Evolutionary conservation across 2,329 filamentous ascomycete genomes (phyloP), one percentile per base, ranked within the genome.

Genomic region (Diplodia sapinea): DNA sequence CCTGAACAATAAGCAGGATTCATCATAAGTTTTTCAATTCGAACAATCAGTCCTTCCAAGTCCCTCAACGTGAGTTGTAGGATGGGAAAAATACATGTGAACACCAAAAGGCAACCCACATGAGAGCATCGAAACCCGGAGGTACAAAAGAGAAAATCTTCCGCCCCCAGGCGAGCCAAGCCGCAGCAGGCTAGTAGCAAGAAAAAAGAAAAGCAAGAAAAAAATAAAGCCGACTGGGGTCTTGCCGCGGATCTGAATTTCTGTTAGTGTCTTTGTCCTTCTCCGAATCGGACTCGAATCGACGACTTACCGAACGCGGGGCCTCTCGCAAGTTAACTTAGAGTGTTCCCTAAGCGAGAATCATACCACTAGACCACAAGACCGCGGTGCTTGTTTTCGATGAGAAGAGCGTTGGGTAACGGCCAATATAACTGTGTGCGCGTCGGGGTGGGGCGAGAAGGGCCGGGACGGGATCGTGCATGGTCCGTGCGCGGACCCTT

Each of bases 321-420:
- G n/a, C n/a, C n/a, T n/a, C n/a, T n/a, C n/a, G n/a, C 20, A 47
- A n/a, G 43, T n/a, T n/a, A n/a, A 47, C 43, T 20, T 17, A 47
- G 43, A n/a, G 43, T 47, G 8, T 3, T 17, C 43, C 43, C 43
- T 47, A 47, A 47, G 43, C 43, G 43, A 47, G 43, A 47, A 47
- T 47, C 43, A 47, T 47, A 9, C 43, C 43, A 47, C 43, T 47
- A 47, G 43, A 47, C 43, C 43, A 47, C 43, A 47, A 47, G 43
- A 47, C 43, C 43, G 33, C 20, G n/a, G 17, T 11, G 15, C 40
- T 47, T 47, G 3, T 7, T 47, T 7, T 17, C 6, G 43, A 47
- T 47, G 43, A n/a, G 4, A 11, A 20, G 3, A 11, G 8, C n/a
- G n/a, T 20, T n/a, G 17, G 43, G n/a, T 3, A 7, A 4, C 1